Conservation (phyloP, 2,329 filamentous ascomycete species). For the Orbilia oligospora region DNA sequence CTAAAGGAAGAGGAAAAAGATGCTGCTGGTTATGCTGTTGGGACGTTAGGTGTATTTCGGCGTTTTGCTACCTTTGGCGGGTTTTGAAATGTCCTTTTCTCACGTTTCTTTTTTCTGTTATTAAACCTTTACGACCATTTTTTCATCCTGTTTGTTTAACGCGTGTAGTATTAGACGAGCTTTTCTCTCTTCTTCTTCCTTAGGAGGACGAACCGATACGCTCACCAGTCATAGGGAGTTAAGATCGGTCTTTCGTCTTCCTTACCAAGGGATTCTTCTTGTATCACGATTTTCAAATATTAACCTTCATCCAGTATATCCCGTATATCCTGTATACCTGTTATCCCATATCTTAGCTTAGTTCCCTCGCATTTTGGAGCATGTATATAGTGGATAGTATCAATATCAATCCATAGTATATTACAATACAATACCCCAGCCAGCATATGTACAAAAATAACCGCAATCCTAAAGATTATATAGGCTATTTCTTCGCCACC, state of each 20-base stretch:
- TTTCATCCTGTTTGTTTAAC: conserved; percentile 1
- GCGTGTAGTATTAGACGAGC: conserved; percentile 32
- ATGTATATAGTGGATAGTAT: not conserved
- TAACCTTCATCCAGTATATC: not conserved
- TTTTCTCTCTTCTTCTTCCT: not conserved
- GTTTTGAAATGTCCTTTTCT: conserved; percentile 25
- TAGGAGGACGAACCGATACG: conserved; percentile 19
- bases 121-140: conserved; percentile 6
- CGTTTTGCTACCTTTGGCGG: conserved; percentile 38
- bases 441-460: conserved; percentile 26
- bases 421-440: conserved; percentile 36
- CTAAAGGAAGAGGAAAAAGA: not conserved
- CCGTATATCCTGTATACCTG: no score
- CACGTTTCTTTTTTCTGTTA: not conserved
- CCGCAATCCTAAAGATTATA: not conserved
- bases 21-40: conserved; percentile 2
- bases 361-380: no score
- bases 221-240: conserved; percentile 59
- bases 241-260: conserved; percentile 27
- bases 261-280: not conserved
- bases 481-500: conserved; percentile 18
- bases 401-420: conserved; percentile 22
- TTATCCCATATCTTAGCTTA: no score
- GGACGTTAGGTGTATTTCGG: conserved; percentile 44
- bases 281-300: not conserved